Evolutionary conservation across 2,329 filamentous ascomycete species (phyloP), one percentile per base, ranked within the genome.

Genomic region (Xylariomycetidae sp.): DNA sequence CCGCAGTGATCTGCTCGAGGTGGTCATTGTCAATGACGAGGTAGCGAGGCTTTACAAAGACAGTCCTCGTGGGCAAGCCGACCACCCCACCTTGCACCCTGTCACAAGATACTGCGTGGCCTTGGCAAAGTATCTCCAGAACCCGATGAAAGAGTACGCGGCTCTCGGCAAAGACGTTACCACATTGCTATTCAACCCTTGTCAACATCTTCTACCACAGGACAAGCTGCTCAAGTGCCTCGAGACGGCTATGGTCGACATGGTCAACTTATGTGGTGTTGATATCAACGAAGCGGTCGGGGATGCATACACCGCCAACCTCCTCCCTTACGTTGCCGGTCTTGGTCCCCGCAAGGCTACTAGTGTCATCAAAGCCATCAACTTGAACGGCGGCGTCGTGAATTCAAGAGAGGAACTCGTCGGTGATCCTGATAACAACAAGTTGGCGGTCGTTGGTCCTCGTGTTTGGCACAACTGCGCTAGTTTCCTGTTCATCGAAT

Each of bases 161-260:
- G 86, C 88, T 1, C 74, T 98, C 28, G 89, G 88, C 35, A 85
- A 83, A 49, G 89, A 96, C 53, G 79, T 96, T 39, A 68, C 82
- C 10, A 94, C 90, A 2, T 74, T 98, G 39, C 76, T 80, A 14
- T 95, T 95, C 60, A 88, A 95, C 48, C 78, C 85, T 4, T 89
- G 88, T 49, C 92, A 98, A 57, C 83, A 89, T 40, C 74, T 95
- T 19, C 72, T 98, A 10, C 83, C 89, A 0, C 77, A 88, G 40
- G 90, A 96, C 23, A 89, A 94, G 64, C 71, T 98, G 24, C 67
- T 82, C 42, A 88, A 85, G 56, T 79, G 87, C 39, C 72, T 98
- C 12, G 92, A 98, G 52, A 93, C 85, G n/a, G 87, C 90, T 27
- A 85, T 98, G 78, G 90, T 98, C 9, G 92, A 98, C 56, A 95